Evolutionary conservation across 257 asterid genomes (phyloP), one percentile per base, ranked within the genome.

Genomic region (Nicotiana paniculata): DNA sequence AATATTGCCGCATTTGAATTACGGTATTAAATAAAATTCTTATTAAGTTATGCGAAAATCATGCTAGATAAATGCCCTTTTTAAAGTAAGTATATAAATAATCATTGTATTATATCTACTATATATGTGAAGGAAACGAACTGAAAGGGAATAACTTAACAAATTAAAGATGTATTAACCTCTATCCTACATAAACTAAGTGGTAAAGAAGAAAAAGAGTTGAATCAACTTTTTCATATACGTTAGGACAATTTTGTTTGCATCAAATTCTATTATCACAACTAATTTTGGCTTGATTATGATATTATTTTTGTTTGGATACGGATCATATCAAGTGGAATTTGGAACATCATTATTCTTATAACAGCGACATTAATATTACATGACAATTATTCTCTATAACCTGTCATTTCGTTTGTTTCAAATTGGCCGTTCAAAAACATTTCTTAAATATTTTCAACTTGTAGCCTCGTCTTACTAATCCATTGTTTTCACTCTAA

Each of bases 171-270:
- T 62, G 33, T 18, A 77, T 72, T 79, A 65, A 18, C 77, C 67
- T 53, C 28, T 74, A 77, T 66, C 77, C 24, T n/a, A 39, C 55
- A 55, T 68, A 76, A 64, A 54, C 35, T 30, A 61, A 62, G 32
- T 53, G 18, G 26, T 82, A 67, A 83, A 8, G 53, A 55, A 61
- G 75, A 80, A 76, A 63, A 63, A 16, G 89, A 83, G 76, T 86
- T 86, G 24, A 58, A 83, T 61, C 11, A 70, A 33, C 43, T n/a
- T 58, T 37, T 17, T 10, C 63, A 30, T 68, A n/a, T 16, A 9
- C 63, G 83, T 39, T 65, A 65, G 54, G 63, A 58, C 58, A 84
- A 75, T 24, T 81, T 54, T 65, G 80, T 48, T 75, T 26, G 46
- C 46, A 24, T 48, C 80, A 8, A 74, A 48, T 53, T 11, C 4